Base-by-base conservation (phyloP, 2,329 filamentous ascomycete species). In the Hyphodiscus sp. region DNA sequence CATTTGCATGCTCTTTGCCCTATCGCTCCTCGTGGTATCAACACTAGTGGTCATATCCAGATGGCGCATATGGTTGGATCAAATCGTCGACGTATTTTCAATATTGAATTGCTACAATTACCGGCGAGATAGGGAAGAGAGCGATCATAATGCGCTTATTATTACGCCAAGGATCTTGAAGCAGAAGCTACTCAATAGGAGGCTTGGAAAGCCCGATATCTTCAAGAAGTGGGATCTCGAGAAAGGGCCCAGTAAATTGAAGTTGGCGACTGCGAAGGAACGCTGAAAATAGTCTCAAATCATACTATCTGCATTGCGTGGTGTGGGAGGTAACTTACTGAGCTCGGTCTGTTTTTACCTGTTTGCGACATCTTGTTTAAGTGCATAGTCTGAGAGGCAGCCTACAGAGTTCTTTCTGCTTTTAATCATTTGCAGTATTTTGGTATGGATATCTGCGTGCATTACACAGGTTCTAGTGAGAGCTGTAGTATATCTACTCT, bases 11-110 rank as follows among this genome's bases (percentile, higher is more conserved):
- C 44, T 54, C 4, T n/a, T 54, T 33, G n/a, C 42, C 38, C 18
- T 54, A 16, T 20, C 15, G n/a, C 41, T 54, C 30, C 48, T 54
- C 19, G 20, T 54, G 19, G n/a, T 47, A 30, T n/a, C n/a, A 16
- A 50, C 41, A 20, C 23, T 54, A 3, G 41, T 50, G 45, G 44
- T 45, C 6, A 30, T 43, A n/a, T 50, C 29, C 19, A 54, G 43
- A 15, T 50, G 47, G 52, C 20, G 16, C n/a, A 43, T 26, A 2
- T 50, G 47, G 30, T 23, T 38, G 18, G 19, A 50, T 16, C 18
- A 19, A 43, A 38, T 50, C 5, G 7, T 47, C 29, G 2, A 15
- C 45, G 20, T 15, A 20, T 15, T 16, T 13, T 16, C 20, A 19
- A 30, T 19, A 29, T 15, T 29, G 13, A 23, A 15, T 5, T 26